phyloP scores from a whole-genome alignment of 2,329 filamentous ascomycete species.

The Arachnomyces sp. region DNA sequence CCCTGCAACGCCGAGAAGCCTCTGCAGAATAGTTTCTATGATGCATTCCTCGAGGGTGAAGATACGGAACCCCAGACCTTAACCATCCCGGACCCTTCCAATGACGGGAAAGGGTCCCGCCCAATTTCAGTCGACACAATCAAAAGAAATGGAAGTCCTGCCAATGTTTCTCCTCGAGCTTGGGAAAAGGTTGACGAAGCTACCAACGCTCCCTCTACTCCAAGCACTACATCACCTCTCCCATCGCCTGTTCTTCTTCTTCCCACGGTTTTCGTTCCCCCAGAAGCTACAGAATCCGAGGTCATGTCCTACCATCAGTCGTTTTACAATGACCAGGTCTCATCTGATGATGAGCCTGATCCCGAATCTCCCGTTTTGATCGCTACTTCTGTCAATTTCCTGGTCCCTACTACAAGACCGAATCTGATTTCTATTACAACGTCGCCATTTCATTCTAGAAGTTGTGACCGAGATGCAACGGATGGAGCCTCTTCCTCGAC shows the following conservation, averaged over 20 bases:
- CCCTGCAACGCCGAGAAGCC: no score
- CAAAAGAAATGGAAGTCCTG: no score
- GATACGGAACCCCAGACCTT: neutral
- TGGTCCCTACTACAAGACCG: conserved; percentile 11
- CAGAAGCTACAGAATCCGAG: neutral
- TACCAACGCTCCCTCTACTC: neutral
- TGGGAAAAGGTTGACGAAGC: no score
- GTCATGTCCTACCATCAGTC: conserved; percentile 6
- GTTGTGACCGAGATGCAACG: conserved; percentile 12
- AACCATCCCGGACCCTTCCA: no score
- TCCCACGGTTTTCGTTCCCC: neutral
- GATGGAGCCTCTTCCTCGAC: conserved; percentile 14
- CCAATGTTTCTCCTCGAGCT: no score
- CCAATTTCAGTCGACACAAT: no score
- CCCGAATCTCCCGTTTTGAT: conserved; percentile 9
- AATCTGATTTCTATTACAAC: conserved; percentile 13
- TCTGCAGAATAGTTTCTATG: no score
- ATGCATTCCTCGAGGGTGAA: neutral
- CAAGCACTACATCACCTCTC: neutral
- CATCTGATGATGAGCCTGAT: conserved; percentile 13
- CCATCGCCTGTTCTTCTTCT: neutral
- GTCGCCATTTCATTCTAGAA: neutral
- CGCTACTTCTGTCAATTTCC: conserved; percentile 13
- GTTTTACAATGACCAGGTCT: conserved; percentile 10
- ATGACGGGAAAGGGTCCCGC: no score